These are phyloP conservation scores for Pythium volutum DNA, from an alignment of 352 stramenopile genomes.

Conservation along the genomic window DNA sequence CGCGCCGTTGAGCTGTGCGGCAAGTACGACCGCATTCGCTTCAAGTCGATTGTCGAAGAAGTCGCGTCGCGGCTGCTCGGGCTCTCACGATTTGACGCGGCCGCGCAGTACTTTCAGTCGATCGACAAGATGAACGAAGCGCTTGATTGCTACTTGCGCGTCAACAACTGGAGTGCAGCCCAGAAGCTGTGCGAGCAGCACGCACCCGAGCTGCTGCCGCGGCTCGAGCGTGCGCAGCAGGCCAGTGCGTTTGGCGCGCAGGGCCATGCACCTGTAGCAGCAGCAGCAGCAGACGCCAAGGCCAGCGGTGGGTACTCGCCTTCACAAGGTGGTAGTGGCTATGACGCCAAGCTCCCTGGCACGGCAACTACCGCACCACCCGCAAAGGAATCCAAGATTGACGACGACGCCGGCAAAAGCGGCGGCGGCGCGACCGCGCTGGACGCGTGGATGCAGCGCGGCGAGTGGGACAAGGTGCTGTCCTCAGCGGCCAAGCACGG, in stretches of 20 bases:
- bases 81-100: constrained; percentile 83
- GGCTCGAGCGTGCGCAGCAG: constrained; percentile 79
- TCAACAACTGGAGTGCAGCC: constrained; percentile 71
- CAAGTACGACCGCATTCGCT: constrained; percentile 85
- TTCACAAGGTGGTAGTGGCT: constrained; percentile 24
- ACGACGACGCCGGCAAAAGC: constrained; percentile 36
- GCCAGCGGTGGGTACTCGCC: constrained; percentile 46
- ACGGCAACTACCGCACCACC: no score
- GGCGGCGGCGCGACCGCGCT: constrained; percentile 54
- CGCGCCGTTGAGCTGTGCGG: constrained; percentile 86
- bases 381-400: constrained; percentile 51
- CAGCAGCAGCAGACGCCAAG: constrained; percentile 47
- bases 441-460: constrained; percentile 90
- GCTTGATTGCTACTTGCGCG: constrained; percentile 80
- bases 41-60: constrained; percentile 88
- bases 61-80: constrained; percentile 80
- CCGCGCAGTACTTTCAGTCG: constrained; percentile 86
- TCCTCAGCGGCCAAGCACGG: constrained; percentile 80
- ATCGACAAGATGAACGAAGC: constrained; percentile 93
- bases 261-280: constrained; percentile 9
- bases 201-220: constrained; percentile 71
- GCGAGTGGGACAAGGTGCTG: constrained; percentile 93
- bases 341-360: constrained; percentile 44
- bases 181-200: constrained; percentile 81
- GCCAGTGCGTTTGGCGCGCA: constrained; percentile 64